Conservation (phyloP, 305 asterid species). For the Fraxinus platypoda region DNA sequence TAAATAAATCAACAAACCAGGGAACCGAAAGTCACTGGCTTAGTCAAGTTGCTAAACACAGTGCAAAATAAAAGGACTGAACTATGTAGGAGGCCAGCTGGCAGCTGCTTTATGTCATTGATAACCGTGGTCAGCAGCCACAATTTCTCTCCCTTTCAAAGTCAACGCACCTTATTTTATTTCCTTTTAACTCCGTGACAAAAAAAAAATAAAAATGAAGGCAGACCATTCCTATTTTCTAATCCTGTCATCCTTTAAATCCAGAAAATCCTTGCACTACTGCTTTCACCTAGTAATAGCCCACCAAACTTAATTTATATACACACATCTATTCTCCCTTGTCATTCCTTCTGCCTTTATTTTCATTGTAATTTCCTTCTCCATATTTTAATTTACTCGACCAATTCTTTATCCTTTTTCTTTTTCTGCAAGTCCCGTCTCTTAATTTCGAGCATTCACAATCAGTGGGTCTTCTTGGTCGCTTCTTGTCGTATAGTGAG, state of each 20-base stretch:
- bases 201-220: not conserved
- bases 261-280: not conserved
- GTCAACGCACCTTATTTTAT: not conserved
- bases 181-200: not conserved
- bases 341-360: not conserved
- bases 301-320: not conserved
- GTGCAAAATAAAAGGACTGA: not conserved
- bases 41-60: not conserved
- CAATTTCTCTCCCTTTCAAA: not conserved
- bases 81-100: not conserved
- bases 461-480: not conserved
- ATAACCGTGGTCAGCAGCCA: not conserved
- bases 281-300: not conserved
- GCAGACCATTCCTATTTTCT: not conserved
- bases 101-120: not conserved
- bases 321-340: not conserved
- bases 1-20: not conserved
- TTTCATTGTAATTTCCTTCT: not conserved
- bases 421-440: not conserved
- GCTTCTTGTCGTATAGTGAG: not conserved
- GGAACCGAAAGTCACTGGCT: not conserved
- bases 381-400: not conserved
- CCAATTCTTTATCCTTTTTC: not conserved
- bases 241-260: not conserved
- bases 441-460: not conserved